These are phyloP conservation scores for Thyridium curvatum DNA, from an alignment of 2,329 filamentous ascomycete genomes.

Conservation along the genomic window DNA sequence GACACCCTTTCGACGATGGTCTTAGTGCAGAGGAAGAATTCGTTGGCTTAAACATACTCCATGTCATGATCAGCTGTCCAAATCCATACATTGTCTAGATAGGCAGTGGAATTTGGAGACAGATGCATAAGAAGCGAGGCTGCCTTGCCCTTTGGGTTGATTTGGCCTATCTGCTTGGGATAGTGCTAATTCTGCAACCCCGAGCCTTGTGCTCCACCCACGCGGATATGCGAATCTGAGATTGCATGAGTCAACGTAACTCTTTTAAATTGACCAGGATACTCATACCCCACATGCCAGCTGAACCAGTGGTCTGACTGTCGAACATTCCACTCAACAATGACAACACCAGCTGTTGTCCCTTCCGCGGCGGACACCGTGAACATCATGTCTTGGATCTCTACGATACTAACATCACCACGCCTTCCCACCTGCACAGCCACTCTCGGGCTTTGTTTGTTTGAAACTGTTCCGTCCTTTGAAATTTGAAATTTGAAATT, in stretches of 20 bases:
- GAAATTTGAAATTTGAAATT: too few species aligned
- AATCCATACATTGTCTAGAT: constrained; percentile 51
- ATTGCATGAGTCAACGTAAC: too few species aligned
- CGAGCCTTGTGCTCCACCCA: constrained; percentile 66
- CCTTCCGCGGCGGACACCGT: constrained; percentile 49
- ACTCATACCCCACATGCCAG: constrained; percentile 8
- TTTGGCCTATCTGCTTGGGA: constrained; percentile 32
- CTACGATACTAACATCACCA: constrained; percentile 56
- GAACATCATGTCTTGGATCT: constrained; percentile 65
- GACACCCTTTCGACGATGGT: too few species aligned
- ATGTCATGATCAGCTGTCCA: constrained; percentile 59
- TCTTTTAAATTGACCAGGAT: background rate
- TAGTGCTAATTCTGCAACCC: constrained; percentile 58
- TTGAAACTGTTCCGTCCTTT: too few species aligned
- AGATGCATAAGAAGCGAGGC: constrained; percentile 48
- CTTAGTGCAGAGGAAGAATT: too few species aligned
- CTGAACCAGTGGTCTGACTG: constrained; percentile 34
- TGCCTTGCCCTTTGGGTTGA: constrained; percentile 51
- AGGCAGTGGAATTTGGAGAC: constrained; percentile 35
- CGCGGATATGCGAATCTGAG: constrained; percentile 63
- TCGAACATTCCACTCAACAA: constrained; percentile 67
- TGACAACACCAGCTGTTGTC: constrained; percentile 55
- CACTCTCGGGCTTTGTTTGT: constrained; percentile 56
- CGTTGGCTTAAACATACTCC: too few species aligned
- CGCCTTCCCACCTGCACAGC: constrained; percentile 59